Conservation (phyloP, 1,284 basidiomycete genomes). For the Ceratobasidium sp. region DNA sequence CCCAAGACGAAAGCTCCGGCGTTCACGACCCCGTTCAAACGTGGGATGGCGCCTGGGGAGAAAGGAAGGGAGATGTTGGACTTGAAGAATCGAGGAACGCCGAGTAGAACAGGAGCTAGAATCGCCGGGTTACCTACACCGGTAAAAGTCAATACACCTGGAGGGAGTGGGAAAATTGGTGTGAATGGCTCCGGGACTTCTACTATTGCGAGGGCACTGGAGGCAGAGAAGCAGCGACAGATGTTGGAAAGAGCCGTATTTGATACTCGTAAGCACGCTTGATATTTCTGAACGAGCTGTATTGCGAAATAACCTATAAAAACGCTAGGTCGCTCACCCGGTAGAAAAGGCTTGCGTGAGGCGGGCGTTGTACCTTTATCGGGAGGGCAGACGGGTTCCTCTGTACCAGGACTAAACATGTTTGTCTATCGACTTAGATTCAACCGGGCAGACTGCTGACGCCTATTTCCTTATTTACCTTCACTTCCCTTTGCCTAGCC, state of each 20-base stretch:
- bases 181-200: constrained; percentile 56
- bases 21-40: constrained; percentile 79
- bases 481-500: constrained; percentile 40
- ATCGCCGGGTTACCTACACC: constrained; percentile 41
- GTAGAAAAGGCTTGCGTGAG: constrained; percentile 19
- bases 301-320: neutral
- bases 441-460: neutral
- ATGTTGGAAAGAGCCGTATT: constrained; percentile 23
- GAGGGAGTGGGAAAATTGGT: constrained; percentile 45
- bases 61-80: constrained; percentile 52
- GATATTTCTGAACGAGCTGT: neutral
- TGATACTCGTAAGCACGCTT: constrained; percentile 18
- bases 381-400: neutral
- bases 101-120: constrained; percentile 49
- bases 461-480: constrained; percentile 36
- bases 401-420: neutral
- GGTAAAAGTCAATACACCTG: constrained; percentile 25
- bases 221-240: constrained; percentile 27
- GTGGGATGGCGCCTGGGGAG: constrained; percentile 66
- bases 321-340: neutral
- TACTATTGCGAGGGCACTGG: constrained; percentile 21
- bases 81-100: constrained; percentile 47
- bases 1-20: constrained; percentile 21
- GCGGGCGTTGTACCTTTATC: constrained; percentile 16
- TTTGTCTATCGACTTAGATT: too few species aligned